A percentile compares a stretch with the other conserved stretches of the same genome.
These are phyloP conservation scores for Plasmodium gonderi DNA, from an alignment of 169 alveolate genomes.

Conservation along the genomic window DNA sequence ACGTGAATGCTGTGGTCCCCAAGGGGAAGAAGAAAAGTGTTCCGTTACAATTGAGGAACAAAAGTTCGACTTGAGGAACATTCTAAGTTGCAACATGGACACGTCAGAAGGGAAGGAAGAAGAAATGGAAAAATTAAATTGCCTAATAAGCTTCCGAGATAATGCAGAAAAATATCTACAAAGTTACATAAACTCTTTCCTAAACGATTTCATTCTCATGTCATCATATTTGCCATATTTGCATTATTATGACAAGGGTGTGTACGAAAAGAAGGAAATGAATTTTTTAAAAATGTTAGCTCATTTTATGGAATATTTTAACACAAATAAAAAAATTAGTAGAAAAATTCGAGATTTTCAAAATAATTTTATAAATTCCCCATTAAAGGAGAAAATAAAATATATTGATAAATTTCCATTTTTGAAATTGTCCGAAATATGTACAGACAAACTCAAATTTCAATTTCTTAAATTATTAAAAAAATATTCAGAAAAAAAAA, in stretches of 20 bases:
- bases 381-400: slow-evolving; percentile 41
- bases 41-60: neutral
- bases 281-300: slow-evolving; percentile 19
- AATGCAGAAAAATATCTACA: slow-evolving; percentile 30
- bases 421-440: slow-evolving; percentile 26
- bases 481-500: slow-evolving; percentile 17
- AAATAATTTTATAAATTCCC: slow-evolving; percentile 7
- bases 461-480: slow-evolving; percentile 18
- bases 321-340: slow-evolving; percentile 15
- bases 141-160: slow-evolving; percentile 2
- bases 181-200: slow-evolving; percentile 33
- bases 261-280: slow-evolving; percentile 24
- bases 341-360: slow-evolving; percentile 1
- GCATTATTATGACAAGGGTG: slow-evolving; percentile 39
- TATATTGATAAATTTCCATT: slow-evolving; percentile 25
- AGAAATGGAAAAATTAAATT: slow-evolving; percentile 13
- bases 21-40: neutral
- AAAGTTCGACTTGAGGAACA: neutral
- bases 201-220: slow-evolving; percentile 6
- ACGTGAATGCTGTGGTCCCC: neutral
- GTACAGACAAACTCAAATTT: slow-evolving; percentile 3
- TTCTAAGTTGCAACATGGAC: neutral
- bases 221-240: slow-evolving; percentile 42
- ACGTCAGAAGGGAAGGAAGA: neutral
- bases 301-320: slow-evolving; percentile 6